These are phyloP conservation scores for Amyloporia xantha DNA, from an alignment of 768 basidiomycete species.

Conservation along the genomic window DNA sequence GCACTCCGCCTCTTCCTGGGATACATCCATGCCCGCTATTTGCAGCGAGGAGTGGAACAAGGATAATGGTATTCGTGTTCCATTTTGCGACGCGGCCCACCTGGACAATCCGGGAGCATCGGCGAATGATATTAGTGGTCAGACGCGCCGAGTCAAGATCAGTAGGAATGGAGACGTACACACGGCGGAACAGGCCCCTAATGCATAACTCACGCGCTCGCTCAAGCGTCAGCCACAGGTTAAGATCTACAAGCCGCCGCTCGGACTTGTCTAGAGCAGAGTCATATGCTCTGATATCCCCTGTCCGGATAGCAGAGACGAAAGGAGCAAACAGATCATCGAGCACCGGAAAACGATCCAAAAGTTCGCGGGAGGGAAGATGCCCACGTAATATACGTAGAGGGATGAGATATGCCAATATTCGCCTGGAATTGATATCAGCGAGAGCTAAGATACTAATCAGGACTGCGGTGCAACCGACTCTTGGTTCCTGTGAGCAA, in stretches of 20 bases:
- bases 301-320: constrained; percentile 65
- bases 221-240: constrained; percentile 82
- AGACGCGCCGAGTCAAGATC: neutral
- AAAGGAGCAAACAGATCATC: constrained; percentile 75
- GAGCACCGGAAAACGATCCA: constrained; percentile 68
- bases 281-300: constrained; percentile 78
- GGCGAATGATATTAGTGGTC: too few relatives aligned
- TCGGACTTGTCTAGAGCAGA: constrained; percentile 65
- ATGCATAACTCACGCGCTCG: constrained; percentile 84
- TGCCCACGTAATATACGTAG: constrained; percentile 84
- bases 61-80: constrained; percentile 71
- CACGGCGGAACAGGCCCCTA: constrained; percentile 71
- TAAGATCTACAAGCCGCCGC: constrained; percentile 73
- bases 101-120: constrained; percentile 32
- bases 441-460: neutral
- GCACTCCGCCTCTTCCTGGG: constrained; percentile 84
- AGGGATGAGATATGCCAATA: constrained; percentile 86
- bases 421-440: constrained; percentile 49
- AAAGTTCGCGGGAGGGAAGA: constrained; percentile 67
- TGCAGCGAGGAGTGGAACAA: constrained; percentile 75
- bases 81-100: constrained; percentile 72
- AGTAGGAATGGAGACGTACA: constrained; percentile 41
- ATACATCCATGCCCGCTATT: constrained; percentile 63
- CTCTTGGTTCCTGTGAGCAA: constrained; percentile 76
- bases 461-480: constrained; percentile 30